A percentile compares a stretch with the other conserved stretches of the same genome.
phyloP scores from a whole-genome alignment of 2,329 filamentous ascomycete species.

The Talaromyces sp. region DNA sequence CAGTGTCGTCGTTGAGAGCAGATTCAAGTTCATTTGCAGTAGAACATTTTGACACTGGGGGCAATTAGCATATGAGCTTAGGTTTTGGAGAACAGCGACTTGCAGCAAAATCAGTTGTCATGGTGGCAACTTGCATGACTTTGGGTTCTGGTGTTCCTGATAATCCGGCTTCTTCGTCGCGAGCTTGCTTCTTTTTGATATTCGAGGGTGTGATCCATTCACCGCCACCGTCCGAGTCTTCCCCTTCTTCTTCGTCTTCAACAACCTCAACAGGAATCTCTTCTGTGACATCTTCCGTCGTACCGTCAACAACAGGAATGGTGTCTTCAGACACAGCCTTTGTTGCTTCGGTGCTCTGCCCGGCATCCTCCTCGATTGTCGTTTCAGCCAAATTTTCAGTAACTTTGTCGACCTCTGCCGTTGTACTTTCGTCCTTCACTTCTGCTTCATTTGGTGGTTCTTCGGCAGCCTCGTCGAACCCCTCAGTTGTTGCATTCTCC shows the following conservation, averaged over 20 bases:
- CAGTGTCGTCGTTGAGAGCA: constrained; percentile 69
- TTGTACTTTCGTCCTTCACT: neutral
- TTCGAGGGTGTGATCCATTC: constrained; percentile 91
- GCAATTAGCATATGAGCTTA: neutral
- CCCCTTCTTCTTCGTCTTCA: constrained; percentile 30
- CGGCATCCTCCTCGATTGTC: constrained; percentile 28
- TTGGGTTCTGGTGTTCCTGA: constrained; percentile 54
- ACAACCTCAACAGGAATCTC: constrained; percentile 24
- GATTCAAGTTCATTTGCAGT: constrained; percentile 88
- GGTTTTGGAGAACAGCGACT: constrained; percentile 14
- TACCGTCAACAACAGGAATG: constrained; percentile 18
- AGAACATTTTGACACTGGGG: constrained; percentile 74
- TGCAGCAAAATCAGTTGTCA: constrained; percentile 96
- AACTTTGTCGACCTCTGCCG: constrained; percentile 28
- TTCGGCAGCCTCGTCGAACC: neutral
- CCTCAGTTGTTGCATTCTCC: constrained; percentile 16
- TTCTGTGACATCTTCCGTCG: neutral
- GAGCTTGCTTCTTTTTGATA: constrained; percentile 75
- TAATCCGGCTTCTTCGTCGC: constrained; percentile 54
- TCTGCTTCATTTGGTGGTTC: constrained; percentile 16
- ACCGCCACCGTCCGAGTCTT: constrained; percentile 52
- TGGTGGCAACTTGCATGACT: constrained; percentile 78
- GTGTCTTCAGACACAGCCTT: constrained; percentile 15
- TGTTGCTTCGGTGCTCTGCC: constrained; percentile 25
- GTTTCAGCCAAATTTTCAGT: constrained; percentile 29